Evolutionary conservation across 495 filamentous ascomycete species (phyloP).

Genomic region (Xeromyces bisporus): DNA sequence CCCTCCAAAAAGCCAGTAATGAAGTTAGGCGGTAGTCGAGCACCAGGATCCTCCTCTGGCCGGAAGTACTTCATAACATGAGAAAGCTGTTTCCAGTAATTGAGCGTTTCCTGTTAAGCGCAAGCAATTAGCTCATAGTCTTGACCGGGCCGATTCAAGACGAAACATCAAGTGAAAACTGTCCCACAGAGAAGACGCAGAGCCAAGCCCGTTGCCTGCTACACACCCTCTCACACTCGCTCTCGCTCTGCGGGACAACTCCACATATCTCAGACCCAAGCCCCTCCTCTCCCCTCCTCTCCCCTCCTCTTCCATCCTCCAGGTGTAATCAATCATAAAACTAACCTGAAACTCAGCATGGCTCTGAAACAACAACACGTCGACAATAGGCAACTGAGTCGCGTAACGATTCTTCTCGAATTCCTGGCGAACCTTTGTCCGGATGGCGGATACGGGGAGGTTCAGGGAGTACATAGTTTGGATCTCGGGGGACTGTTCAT

Average conservation of each 20-base stretch:
- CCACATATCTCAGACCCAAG: too few species aligned
- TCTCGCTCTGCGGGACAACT: too few species aligned
- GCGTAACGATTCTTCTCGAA: slow-evolving; percentile 94
- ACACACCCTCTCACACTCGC: too few species aligned
- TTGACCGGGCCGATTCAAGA: too few species aligned
- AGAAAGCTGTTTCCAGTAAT: slow-evolving; percentile 95
- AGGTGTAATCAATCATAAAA: too few species aligned
- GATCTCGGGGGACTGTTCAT: slow-evolving; percentile 71
- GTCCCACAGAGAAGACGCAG: too few species aligned
- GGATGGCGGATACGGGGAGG: slow-evolving; percentile 71
- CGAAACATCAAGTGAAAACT: too few species aligned
- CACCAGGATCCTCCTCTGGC: slow-evolving; percentile 66
- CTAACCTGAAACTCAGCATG: slow-evolving; percentile 75
- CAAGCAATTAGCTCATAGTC: neutral
- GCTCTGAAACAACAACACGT: slow-evolving; percentile 74
- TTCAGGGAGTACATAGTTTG: slow-evolving; percentile 89
- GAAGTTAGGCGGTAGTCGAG: slow-evolving; percentile 68
- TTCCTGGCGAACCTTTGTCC: slow-evolving; percentile 89
- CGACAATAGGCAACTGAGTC: slow-evolving; percentile 69
- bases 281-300: too few species aligned
- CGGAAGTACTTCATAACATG: slow-evolving; percentile 97
- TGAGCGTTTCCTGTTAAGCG: slow-evolving; percentile 71
- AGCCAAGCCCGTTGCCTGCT: too few species aligned
- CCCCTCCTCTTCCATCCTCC: too few species aligned
- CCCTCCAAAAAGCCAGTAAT: slow-evolving; percentile 83